phyloP scores from a whole-genome alignment of 352 stramenopile genomes.

The Thalassiosira sp. region DNA sequence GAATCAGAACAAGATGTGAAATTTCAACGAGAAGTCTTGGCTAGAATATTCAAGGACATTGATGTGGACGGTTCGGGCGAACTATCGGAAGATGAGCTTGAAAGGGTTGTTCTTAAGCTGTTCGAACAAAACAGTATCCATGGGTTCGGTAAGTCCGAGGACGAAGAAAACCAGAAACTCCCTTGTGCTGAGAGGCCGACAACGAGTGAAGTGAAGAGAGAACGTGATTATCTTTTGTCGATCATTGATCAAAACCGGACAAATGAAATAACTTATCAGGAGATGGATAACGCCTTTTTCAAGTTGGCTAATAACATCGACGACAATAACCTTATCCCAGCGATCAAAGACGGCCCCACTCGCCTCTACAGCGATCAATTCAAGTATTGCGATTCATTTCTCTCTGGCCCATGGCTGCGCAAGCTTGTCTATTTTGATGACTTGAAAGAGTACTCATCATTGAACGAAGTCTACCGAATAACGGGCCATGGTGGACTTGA shows the following conservation, averaged over 20 bases:
- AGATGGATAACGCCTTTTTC: slow-evolving; percentile 44
- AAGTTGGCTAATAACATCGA: slow-evolving; percentile 37
- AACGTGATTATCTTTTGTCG: slow-evolving; percentile 43
- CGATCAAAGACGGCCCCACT: not conserved
- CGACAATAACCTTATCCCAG: slow-evolving; percentile 43
- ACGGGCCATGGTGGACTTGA: slow-evolving; percentile 31
- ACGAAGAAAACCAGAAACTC: not conserved
- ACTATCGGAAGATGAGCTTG: slow-evolving; percentile 43
- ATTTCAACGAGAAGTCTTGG: slow-evolving; percentile 26
- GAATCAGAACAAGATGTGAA: not conserved
- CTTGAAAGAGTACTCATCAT: slow-evolving; percentile 53
- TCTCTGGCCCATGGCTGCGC: slow-evolving; percentile 37
- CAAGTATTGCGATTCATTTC: slow-evolving; percentile 33
- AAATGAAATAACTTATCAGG: slow-evolving; percentile 48
- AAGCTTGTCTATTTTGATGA: slow-evolving; percentile 65
- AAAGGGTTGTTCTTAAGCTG: slow-evolving; percentile 32
- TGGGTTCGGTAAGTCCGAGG: not conserved
- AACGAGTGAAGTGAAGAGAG: slow-evolving; percentile 37
- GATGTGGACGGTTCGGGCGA: slow-evolving; percentile 43
- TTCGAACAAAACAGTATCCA: slow-evolving; percentile 28
- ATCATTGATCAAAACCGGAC: slow-evolving; percentile 35
- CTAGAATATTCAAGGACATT: slow-evolving; percentile 38
- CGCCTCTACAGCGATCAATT: slow-evolving; percentile 17
- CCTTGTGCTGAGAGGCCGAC: slow-evolving; percentile 25
- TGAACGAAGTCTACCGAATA: slow-evolving; percentile 51